Conservation (phyloP, 306 rosid species). For the Dalbergia cochinchinensis region DNA sequence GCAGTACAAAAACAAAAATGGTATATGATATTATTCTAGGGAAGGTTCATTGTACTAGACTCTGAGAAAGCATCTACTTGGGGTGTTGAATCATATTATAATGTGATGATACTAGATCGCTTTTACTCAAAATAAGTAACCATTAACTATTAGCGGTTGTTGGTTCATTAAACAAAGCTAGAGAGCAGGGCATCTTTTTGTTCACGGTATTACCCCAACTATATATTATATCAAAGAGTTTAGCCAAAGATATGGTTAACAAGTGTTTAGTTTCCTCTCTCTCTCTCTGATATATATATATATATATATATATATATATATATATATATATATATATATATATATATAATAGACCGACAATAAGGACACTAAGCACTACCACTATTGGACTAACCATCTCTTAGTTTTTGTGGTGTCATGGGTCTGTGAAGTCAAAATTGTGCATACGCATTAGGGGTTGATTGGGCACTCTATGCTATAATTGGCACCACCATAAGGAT, state of each 20-base stretch:
- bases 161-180: slow-evolving; percentile 39
- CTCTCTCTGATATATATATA: slow-evolving; percentile 15
- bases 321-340: slow-evolving; percentile 22
- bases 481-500: slow-evolving; percentile 38
- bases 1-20: slow-evolving; percentile 39
- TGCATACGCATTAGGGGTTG: background rate
- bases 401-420: slow-evolving; percentile 30
- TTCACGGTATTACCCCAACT: slow-evolving; percentile 21
- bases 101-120: slow-evolving; percentile 13
- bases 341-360: background rate
- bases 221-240: slow-evolving; percentile 14
- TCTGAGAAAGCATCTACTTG: slow-evolving; percentile 55
- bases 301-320: background rate
- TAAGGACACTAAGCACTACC: slow-evolving; percentile 11
- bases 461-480: slow-evolving; percentile 4
- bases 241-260: slow-evolving; percentile 29
- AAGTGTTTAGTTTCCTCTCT: slow-evolving; percentile 20
- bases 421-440: slow-evolving; percentile 28
- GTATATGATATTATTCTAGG: slow-evolving; percentile 41
- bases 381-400: slow-evolving; percentile 43
- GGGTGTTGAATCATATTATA: slow-evolving; percentile 45
- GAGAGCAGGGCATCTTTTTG: slow-evolving; percentile 41
- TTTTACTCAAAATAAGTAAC: slow-evolving; percentile 40
- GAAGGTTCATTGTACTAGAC: slow-evolving; percentile 59
- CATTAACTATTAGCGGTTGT: slow-evolving; percentile 16